Percentiles rank a stretch among this genome's conserved stretches.
Conservation (phyloP, 2,329 filamentous ascomycete genomes). For the Myotisia sp. region DNA sequence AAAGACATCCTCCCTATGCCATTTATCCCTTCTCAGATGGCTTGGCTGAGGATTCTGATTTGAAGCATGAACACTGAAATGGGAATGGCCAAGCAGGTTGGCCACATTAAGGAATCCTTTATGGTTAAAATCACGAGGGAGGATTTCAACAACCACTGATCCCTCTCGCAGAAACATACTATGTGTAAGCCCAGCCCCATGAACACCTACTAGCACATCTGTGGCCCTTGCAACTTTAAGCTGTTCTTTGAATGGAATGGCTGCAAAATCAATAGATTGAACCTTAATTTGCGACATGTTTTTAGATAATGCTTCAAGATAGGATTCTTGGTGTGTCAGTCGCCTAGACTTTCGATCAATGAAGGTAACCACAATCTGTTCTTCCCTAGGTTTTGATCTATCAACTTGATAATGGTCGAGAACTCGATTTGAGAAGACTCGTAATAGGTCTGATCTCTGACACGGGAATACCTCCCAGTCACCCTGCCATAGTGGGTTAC, state of each 20-base stretch:
- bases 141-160: constrained; percentile 31
- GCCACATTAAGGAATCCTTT: constrained; percentile 33
- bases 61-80: constrained; percentile 25
- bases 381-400: constrained; percentile 1
- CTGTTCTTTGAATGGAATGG: constrained; percentile 27
- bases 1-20: constrained; percentile 17
- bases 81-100: constrained; percentile 23
- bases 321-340: constrained; percentile 18
- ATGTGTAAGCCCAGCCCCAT: constrained; percentile 34
- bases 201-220: constrained; percentile 32
- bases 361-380: constrained; percentile 20
- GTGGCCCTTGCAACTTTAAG: constrained; percentile 23
- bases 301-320: constrained; percentile 17
- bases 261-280: constrained; percentile 26
- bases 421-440: constrained; percentile 22
- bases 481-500: constrained; percentile 32
- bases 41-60: constrained; percentile 3
- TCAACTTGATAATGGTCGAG: constrained; percentile 19
- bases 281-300: constrained; percentile 19
- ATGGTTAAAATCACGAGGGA: constrained; percentile 23
- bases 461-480: constrained; percentile 26
- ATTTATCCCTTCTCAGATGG: constrained; percentile 10
- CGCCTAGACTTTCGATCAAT: constrained; percentile 24
- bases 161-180: constrained; percentile 27
- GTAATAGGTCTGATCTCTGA: constrained; percentile 18